These are phyloP conservation scores for Escallonia rubra DNA, from an alignment of 129 eudicot species.

Conservation along the genomic window DNA sequence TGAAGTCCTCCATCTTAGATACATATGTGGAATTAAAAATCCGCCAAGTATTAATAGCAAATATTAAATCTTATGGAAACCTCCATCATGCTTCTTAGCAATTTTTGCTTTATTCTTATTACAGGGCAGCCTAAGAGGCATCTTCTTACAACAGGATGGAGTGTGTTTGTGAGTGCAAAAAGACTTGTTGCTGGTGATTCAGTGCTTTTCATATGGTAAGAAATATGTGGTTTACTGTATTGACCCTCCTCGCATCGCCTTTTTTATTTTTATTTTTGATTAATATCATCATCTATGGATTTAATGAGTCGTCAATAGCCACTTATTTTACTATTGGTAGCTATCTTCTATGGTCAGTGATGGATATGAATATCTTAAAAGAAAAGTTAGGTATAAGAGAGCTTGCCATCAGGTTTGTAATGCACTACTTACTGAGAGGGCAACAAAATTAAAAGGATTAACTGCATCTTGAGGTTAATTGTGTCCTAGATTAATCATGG, in stretches of 20 bases:
- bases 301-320: neutral
- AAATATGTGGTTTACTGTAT: neutral
- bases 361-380: neutral
- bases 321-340: neutral
- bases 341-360: neutral
- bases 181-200: constrained; percentile 95
- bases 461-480: too few relatives aligned
- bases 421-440: too few relatives aligned
- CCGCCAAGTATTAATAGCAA: too few relatives aligned
- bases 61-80: neutral
- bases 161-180: constrained; percentile 91
- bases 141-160: constrained; percentile 97
- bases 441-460: too few relatives aligned
- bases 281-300: neutral
- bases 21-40: neutral
- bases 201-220: constrained; percentile 86
- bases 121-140: constrained; percentile 96
- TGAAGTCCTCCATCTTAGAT: constrained; percentile 4
- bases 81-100: neutral
- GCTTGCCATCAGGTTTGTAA: too few relatives aligned
- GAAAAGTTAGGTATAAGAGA: too few relatives aligned
- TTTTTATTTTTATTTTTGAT: neutral
- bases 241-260: neutral
- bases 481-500: too few relatives aligned
- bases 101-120: constrained; percentile 11